Percentiles rank a stretch among this genome's conserved stretches.
phyloP scores from a whole-genome alignment of 495 filamentous ascomycete species.

The Hyaloscypha variabilis region DNA sequence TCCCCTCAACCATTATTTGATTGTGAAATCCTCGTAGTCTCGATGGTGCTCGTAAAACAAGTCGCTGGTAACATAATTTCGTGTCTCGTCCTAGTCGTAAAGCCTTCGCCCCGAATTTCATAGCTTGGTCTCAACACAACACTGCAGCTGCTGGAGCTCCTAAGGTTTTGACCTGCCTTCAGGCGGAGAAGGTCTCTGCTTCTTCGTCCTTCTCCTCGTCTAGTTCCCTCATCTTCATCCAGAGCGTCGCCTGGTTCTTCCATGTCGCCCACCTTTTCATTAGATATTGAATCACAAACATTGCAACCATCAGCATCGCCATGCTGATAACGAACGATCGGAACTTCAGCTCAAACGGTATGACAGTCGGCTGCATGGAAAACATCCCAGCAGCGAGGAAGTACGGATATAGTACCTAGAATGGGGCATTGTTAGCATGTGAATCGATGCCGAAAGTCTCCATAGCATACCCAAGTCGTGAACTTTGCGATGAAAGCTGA shows the following conservation, averaged over 20 bases:
- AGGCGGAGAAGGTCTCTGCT: background rate
- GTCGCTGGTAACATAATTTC: no score
- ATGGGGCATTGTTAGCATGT: background rate
- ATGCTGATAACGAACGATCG: background rate
- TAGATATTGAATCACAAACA: background rate
- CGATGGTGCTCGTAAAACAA: no score
- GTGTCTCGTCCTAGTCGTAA: no score
- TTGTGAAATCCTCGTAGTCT: no score
- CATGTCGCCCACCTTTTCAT: background rate
- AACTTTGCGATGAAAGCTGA: background rate
- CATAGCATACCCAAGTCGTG: slow-evolving; percentile 1
- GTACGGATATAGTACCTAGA: background rate
- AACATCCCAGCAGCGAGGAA: background rate
- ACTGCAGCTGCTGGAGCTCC: no score
- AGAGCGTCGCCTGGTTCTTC: background rate
- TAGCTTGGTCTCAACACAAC: no score
- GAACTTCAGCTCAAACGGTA: background rate
- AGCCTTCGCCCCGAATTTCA: no score
- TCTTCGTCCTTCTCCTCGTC: background rate
- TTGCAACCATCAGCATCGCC: background rate
- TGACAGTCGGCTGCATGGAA: slow-evolving; percentile 1
- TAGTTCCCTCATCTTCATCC: background rate
- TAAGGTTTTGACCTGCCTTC: background rate
- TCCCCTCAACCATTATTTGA: no score
- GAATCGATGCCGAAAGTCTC: background rate